These are phyloP conservation scores for Phyllosticta ampelicida DNA, from an alignment of 2,329 filamentous ascomycete genomes.

Conservation along the genomic window DNA sequence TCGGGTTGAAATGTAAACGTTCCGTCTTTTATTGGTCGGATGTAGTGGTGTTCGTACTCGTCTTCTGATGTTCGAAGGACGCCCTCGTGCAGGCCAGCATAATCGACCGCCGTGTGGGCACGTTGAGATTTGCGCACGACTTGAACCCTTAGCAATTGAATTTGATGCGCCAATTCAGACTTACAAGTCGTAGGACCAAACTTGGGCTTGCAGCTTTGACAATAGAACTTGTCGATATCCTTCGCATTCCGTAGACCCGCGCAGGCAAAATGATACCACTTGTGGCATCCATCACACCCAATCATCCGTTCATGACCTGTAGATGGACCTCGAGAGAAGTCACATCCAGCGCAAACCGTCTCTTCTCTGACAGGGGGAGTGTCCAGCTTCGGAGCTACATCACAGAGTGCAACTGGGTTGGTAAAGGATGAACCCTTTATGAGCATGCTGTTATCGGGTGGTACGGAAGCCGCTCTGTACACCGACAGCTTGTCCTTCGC, in stretches of 20 bases:
- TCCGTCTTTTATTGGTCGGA: conserved; percentile 55
- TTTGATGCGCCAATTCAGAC: conserved; percentile 13
- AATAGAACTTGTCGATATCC: conserved; percentile 59
- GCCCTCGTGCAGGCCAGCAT: conserved; percentile 56
- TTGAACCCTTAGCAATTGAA: conserved; percentile 19
- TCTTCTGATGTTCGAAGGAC: conserved; percentile 55
- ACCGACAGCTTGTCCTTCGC: neutral
- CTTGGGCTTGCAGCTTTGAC: conserved; percentile 44
- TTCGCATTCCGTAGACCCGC: conserved; percentile 54
- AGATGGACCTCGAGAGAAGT: conserved; percentile 41
- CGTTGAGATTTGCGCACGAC: conserved; percentile 55
- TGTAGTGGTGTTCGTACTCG: conserved; percentile 56
- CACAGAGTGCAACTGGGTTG: neutral
- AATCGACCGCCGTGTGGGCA: conserved; percentile 55
- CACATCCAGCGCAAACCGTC: conserved; percentile 47
- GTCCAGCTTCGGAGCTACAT: neutral
- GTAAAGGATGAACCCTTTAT: neutral
- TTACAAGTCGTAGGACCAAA: conserved; percentile 52
- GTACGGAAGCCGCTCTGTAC: conserved; percentile 16
- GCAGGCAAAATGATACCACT: conserved; percentile 58
- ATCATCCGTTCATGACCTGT: conserved; percentile 53
- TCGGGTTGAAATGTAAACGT: conserved; percentile 51
- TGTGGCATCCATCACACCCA: conserved; percentile 56
- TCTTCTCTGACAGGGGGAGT: conserved; percentile 15
- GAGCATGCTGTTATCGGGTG: conserved; percentile 16